phyloP scores from a whole-genome alignment of 1,139 yeast genomes.

The Blastobotrys niveus region DNA sequence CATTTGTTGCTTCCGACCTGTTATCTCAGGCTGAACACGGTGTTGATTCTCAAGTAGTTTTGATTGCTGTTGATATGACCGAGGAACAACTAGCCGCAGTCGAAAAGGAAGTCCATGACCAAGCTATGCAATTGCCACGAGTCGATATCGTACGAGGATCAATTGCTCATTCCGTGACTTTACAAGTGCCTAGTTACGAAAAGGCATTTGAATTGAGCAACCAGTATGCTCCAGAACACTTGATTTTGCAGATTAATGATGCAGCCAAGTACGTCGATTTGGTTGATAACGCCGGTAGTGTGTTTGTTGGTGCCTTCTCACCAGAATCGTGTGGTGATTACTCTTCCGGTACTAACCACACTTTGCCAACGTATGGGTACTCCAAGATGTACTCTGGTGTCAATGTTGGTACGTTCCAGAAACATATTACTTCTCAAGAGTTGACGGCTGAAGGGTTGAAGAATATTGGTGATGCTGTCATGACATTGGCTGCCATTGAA shows the following conservation, averaged over 20 bases:
- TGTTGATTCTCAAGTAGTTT: conserved; percentile 90
- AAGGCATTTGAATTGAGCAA: conserved; percentile 82
- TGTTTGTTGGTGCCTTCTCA: conserved; percentile 90
- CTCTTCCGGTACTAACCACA: conserved; percentile 95
- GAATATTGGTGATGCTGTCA: conserved; percentile 89
- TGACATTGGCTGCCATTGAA: conserved; percentile 94
- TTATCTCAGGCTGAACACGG: conserved; percentile 99
- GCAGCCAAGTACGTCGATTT: conserved; percentile 66
- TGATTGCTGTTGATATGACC: conserved; percentile 72
- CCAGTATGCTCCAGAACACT: conserved; percentile 93
- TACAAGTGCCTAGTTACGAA: conserved; percentile 59
- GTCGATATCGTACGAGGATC: conserved; percentile 89
- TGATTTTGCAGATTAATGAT: conserved; percentile 79
- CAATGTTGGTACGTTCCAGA: conserved; percentile 91
- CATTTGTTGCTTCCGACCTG: conserved; percentile 91
- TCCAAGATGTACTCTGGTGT: conserved; percentile 98
- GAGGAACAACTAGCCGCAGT: conserved; percentile 56
- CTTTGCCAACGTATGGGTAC: conserved; percentile 96
- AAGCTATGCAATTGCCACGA: conserved; percentile 84
- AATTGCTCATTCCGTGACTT: conserved; percentile 82
- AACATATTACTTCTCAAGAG: conserved; percentile 89
- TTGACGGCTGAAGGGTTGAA: conserved; percentile 78
- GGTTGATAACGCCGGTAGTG: conserved; percentile 91
- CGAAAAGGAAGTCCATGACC: conserved; percentile 75
- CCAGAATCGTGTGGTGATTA: conserved; percentile 99